phyloP scores from a whole-genome alignment of 2,329 filamentous ascomycete genomes.

The Nannizziopsis arthrosporioides region DNA sequence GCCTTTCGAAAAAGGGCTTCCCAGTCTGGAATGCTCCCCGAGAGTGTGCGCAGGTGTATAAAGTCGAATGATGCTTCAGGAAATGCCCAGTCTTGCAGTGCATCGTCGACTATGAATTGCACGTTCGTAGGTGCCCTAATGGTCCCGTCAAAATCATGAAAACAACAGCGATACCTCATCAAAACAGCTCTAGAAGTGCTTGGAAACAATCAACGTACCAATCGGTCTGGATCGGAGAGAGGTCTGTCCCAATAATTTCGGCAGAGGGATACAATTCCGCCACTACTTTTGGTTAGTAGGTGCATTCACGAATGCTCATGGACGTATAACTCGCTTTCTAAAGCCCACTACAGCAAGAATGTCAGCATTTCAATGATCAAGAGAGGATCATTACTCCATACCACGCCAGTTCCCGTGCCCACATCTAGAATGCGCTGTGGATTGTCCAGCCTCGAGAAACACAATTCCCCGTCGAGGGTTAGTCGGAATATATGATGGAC shows the following conservation, averaged over 20 bases:
- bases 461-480: constrained; percentile 24
- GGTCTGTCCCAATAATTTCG: constrained; percentile 13
- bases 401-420: constrained; percentile 27
- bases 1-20: constrained; percentile 38
- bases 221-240: constrained; percentile 12
- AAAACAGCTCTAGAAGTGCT: neutral
- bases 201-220: constrained; percentile 17
- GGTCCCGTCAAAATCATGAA: neutral
- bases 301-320: neutral
- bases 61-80: constrained; percentile 42
- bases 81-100: constrained; percentile 48
- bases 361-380: neutral
- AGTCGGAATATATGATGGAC: constrained; percentile 27
- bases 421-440: constrained; percentile 22
- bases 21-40: constrained; percentile 45
- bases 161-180: neutral
- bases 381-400: neutral
- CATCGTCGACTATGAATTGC: constrained; percentile 52
- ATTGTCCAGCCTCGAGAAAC: constrained; percentile 22
- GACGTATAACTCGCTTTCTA: constrained; percentile 9
- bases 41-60: constrained; percentile 43
- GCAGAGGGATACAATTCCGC: constrained; percentile 12
- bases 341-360: constrained; percentile 8
- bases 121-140: constrained; percentile 47
- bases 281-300: constrained; percentile 6